Evolutionary conservation across 441 rosid genomes (phyloP).

Genomic region (Melastoma candidum): DNA sequence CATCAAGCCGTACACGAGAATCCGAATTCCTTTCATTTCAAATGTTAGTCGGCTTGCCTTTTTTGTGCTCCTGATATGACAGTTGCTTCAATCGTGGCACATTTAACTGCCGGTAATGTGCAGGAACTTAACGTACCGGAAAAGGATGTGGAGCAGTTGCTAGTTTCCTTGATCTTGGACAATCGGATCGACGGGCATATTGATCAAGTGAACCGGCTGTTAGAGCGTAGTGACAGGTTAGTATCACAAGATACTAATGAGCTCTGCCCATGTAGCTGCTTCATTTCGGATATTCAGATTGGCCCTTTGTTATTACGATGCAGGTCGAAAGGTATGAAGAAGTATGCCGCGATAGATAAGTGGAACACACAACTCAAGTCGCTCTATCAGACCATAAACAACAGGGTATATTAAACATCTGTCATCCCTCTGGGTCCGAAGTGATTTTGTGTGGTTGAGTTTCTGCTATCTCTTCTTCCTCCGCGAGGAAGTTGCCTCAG

Average conservation of each 20-base stretch:
- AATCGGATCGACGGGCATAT: slow-evolving; percentile 92
- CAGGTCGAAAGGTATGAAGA: slow-evolving; percentile 95
- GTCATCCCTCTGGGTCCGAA: no score
- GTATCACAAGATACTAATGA: neutral
- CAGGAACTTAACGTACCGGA: slow-evolving; percentile 97
- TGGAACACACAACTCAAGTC: slow-evolving; percentile 91
- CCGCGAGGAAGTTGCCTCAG: no score
- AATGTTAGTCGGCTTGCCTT: slow-evolving; percentile 29
- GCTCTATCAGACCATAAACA: slow-evolving; percentile 54
- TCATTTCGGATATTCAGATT: neutral
- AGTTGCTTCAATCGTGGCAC: no score
- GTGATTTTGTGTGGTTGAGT: no score
- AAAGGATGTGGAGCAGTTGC: slow-evolving; percentile 84
- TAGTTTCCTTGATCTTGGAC: slow-evolving; percentile 85
- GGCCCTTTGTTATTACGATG: slow-evolving; percentile 1
- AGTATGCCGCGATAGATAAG: slow-evolving; percentile 80
- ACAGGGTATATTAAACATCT: slow-evolving; percentile 48
- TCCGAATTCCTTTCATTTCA: slow-evolving; percentile 89
- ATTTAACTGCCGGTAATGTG: neutral
- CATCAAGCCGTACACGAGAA: slow-evolving; percentile 92
- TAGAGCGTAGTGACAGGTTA: slow-evolving; percentile 89
- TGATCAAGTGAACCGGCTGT: slow-evolving; percentile 86
- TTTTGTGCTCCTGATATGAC: no score
- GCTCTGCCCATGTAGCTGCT: neutral
- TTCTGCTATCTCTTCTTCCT: no score